Base-by-base conservation (phyloP, 768 basidiomycete genomes). In the Tylopilus balloui region DNA sequence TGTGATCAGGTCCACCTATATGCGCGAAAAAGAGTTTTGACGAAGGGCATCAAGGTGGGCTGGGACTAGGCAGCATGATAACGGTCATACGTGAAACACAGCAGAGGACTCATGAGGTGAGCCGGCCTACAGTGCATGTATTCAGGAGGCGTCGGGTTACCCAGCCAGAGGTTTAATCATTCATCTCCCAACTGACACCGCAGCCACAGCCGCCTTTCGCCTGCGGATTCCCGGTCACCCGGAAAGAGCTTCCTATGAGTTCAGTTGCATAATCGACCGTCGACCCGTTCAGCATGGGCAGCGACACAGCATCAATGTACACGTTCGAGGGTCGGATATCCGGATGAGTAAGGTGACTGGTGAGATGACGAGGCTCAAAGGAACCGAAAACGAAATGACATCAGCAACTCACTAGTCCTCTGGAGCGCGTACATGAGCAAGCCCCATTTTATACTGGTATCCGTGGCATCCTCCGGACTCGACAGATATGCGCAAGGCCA, bases 401-500 rank as follows among this genome's bases (percentile, higher is more conserved):
- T 6, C n/a, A 7, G 19, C 3, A 13, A 73, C 90, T 64, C 64
- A 94, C 93, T 93, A 96, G 69, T 96, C 93, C 54, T 93, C 92
- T 5, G 75, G 74, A 24, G 76, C 71, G 14, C 75, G 73, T 37
- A 70, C 68, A 31, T 74, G 75, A 3, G 88, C 85, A 4, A 97
- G 76, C 47, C 86, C 83, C 78, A 98, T 80, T 57, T 89, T 94
- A 68, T 97, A 96, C 61, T 96, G 92, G 67, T 97, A 97, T 31
- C 95, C 95, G 64, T 98, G 94, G 62, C 95, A 98, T 17, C 95
- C 95, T 11, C 95, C 95, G 11, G 87, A 90, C 60, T 96, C 92
- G 21, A 97, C 92, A 1, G 83, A 74, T 55, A 98, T 77, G 54
- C 93, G 75, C 20, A 97, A 73, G 4, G 85, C 89, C 19, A 88